These are phyloP conservation scores for Trichosporon asahii DNA, from an alignment of 1,284 basidiomycete species.

Conservation along the genomic window DNA sequence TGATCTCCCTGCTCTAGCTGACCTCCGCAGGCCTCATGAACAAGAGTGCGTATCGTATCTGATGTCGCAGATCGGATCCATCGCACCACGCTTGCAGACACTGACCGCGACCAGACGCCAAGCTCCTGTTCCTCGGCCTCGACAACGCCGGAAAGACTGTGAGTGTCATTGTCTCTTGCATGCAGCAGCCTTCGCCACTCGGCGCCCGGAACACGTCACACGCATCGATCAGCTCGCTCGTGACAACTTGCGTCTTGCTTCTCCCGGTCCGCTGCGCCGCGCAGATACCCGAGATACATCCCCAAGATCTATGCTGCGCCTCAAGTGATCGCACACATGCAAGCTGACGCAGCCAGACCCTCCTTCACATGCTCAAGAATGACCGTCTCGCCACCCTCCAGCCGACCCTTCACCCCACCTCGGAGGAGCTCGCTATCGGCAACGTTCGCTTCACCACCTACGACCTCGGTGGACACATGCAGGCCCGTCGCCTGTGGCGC, in stretches of 20 bases:
- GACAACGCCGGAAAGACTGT: constrained; percentile 99
- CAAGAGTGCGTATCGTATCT: constrained; percentile 65
- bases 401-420: constrained; percentile 98
- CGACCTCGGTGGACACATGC: constrained; percentile 95
- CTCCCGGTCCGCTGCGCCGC: background rate
- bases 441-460: constrained; percentile 99
- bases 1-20: background rate
- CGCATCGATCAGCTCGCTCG: background rate
- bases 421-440: constrained; percentile 97
- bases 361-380: constrained; percentile 99
- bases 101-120: constrained; percentile 58
- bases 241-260: background rate
- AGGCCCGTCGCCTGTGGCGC: constrained; percentile 98
- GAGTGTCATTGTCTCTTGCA: constrained; percentile 38
- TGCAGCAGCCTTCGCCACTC: background rate
- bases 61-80: background rate
- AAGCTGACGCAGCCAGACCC: constrained; percentile 61
- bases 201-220: constrained; percentile 1
- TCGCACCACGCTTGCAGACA: background rate
- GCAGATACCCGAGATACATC: background rate
- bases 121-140: constrained; percentile 98
- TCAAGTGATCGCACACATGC: background rate
- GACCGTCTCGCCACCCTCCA: constrained; percentile 96
- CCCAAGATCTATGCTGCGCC: background rate
- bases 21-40: constrained; percentile 73